A percentile compares a stretch with the other conserved stretches of the same genome.
phyloP scores from a whole-genome alignment of 2,329 filamentous ascomycete species.

The Pyrenophora teres region DNA sequence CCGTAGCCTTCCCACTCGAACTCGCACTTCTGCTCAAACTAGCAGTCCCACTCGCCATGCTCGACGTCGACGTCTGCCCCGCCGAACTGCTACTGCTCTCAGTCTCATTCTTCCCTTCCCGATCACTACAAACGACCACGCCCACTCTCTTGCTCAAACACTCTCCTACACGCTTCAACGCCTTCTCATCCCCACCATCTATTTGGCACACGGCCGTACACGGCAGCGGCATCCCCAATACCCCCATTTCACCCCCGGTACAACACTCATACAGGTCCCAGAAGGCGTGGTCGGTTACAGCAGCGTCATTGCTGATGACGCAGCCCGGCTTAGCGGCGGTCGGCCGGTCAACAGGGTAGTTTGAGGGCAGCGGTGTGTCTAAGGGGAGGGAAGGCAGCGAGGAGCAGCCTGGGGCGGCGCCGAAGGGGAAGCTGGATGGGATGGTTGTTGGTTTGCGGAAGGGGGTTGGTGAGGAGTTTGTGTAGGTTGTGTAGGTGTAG shows the following conservation, averaged over 20 bases:
- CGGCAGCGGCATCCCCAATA: conserved; percentile 9
- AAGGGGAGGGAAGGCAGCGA: conserved; percentile 3
- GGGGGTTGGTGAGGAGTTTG: conserved; percentile 10
- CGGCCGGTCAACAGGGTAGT: conserved; percentile 9
- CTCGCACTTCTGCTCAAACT: not conserved
- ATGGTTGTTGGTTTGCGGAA: conserved; percentile 18
- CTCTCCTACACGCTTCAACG: conserved; percentile 25
- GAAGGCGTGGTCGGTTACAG: conserved; percentile 28
- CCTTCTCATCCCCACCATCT: conserved; percentile 5
- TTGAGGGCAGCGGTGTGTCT: conserved; percentile 7
- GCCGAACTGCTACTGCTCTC: conserved; percentile 3
- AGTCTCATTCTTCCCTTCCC: conserved; percentile 5
- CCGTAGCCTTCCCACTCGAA: not conserved
- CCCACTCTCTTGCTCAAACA: conserved; percentile 25
- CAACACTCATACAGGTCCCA: conserved; percentile 31
- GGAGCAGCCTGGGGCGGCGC: conserved; percentile 9
- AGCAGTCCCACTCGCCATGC: not conserved
- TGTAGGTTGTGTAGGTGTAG: conserved; percentile 21
- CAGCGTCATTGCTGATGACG: conserved; percentile 26
- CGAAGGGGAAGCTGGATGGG: conserved; percentile 20
- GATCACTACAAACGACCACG: conserved; percentile 21
- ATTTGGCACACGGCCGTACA: conserved; percentile 19
- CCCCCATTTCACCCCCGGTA: conserved; percentile 10
- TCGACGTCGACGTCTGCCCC: not conserved
- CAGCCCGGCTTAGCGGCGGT: conserved; percentile 10